Evolutionary conservation across 345 rosid species (phyloP).

Genomic region (Gossypium turneri): DNA sequence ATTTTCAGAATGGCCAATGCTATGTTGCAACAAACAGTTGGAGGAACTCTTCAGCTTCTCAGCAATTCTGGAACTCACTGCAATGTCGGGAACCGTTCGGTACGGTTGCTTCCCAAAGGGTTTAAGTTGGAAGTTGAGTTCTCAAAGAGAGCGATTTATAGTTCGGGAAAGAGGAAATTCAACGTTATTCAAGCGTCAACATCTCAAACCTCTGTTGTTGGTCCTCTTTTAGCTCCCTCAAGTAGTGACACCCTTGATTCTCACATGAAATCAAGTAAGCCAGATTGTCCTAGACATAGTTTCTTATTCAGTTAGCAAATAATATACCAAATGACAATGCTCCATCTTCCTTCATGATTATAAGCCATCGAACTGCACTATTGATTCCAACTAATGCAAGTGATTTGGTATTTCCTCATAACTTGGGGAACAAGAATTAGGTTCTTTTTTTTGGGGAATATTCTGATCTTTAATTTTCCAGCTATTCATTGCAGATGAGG

Average conservation of each 20-base stretch:
- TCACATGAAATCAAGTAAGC: constrained; percentile 60
- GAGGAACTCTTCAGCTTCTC: constrained; percentile 37
- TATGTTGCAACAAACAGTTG: constrained; percentile 45
- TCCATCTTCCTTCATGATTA: background rate
- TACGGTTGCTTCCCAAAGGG: constrained; percentile 27
- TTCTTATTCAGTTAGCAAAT: constrained; percentile 9
- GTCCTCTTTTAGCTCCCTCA: constrained; percentile 55
- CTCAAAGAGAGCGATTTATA: constrained; percentile 23
- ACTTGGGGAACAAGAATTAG: background rate
- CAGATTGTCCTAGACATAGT: constrained; percentile 6
- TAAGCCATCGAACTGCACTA: background rate
- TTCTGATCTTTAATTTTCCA: background rate
- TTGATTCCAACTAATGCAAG: background rate
- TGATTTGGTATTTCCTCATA: background rate
- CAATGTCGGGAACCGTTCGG: constrained; percentile 31
- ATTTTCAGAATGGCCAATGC: constrained; percentile 61
- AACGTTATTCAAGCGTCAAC: constrained; percentile 42
- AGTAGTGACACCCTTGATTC: constrained; percentile 33
- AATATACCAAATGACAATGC: background rate
- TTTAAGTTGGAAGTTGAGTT: constrained; percentile 31
- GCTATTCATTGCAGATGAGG: constrained; percentile 52
- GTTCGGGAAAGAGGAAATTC: constrained; percentile 28
- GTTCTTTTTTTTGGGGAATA: constrained; percentile 9
- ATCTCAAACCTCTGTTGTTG: constrained; percentile 48
- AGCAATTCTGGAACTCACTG: constrained; percentile 28